Evolutionary conservation across 352 stramenopile genomes (phyloP), one percentile per base, ranked within the genome.

Genomic region (Pythium coloratum): DNA sequence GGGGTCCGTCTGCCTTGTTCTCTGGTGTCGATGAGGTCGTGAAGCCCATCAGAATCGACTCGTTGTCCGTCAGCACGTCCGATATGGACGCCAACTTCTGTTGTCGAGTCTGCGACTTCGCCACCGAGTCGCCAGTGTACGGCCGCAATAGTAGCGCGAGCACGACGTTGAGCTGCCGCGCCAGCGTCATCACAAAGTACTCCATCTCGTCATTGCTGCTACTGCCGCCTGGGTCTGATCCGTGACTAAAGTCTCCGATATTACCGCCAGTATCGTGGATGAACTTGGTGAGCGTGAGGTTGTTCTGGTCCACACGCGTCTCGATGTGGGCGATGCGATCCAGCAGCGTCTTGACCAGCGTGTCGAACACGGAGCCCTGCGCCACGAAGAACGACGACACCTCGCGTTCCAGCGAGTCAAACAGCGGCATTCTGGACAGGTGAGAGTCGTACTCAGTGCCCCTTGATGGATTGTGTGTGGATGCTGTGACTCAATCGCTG

Each of bases 301-400:
- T 32, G 24, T 38, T 58, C 24, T 55, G n/a, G 20, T 88, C 74
- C 33, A 88, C 69, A 38, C 70, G 75, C 12, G 66, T 73, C 69
- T 89, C 82, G 38, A 84, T 57, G 10, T 53, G 59, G 16, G 68
- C 63, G 69, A 88, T 71, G 24, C 81, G 79, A 34, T 89, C 81
- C 63, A 91, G 76, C 24, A 89, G 53, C 34, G 70, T 81, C 61
- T 78, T 81, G 42, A 88, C 69, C 55, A 91, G 71, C 53, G 74
- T 47, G 57, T 89, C 82, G 34, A 89, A 85, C 44, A 89, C 80
- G n/a, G 80, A 80, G 38, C 82, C 82, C 46, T 91, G 81, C n/a
- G 82, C 80, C 20, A 91, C 81, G 36, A 89, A 88, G 77, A 89
- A 89, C 62, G 76, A 72, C 30, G 82, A 71, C 32, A 89, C 69